Percentiles rank a stretch among this genome's conserved stretches.
Evolutionary conservation across 73 alveolate species (phyloP).

Genomic region (Paramecium sonneborni): DNA sequence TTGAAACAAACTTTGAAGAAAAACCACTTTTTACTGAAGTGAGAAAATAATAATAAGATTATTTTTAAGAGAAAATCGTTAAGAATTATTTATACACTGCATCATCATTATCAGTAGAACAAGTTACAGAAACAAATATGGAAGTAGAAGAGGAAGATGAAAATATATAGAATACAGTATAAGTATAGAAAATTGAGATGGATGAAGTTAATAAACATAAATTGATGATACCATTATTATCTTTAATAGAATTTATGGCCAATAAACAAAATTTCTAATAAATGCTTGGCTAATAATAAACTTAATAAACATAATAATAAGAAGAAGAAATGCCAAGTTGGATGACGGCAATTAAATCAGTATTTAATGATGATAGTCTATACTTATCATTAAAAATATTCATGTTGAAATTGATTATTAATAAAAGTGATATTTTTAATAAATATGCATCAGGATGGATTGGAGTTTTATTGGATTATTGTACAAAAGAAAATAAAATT

Average conservation of each 20-base stretch:
- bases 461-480: slow-evolving; percentile 84
- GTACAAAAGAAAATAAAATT: slow-evolving; percentile 76
- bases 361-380: slow-evolving; percentile 78
- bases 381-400: slow-evolving; percentile 81
- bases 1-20: slow-evolving; percentile 89
- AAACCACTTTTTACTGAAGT: neutral
- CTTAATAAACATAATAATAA: neutral
- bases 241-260: slow-evolving; percentile 81
- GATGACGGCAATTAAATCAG: slow-evolving; percentile 86
- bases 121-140: slow-evolving; percentile 43
- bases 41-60: neutral
- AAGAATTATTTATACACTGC: slow-evolving; percentile 67
- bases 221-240: slow-evolving; percentile 88
- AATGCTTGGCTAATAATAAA: neutral
- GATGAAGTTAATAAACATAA: slow-evolving; percentile 62
- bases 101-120: slow-evolving; percentile 48
- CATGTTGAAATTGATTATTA: slow-evolving; percentile 87
- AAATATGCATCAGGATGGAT: slow-evolving; percentile 90
- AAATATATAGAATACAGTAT: neutral
- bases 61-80: neutral
- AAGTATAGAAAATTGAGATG: slow-evolving; percentile 39
- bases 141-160: neutral
- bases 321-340: slow-evolving; percentile 93
- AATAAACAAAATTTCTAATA: slow-evolving; percentile 66
- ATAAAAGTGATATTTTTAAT: slow-evolving; percentile 84